Evolutionary conservation across 768 basidiomycete species (phyloP).

Genomic region (Trametes elegans): DNA sequence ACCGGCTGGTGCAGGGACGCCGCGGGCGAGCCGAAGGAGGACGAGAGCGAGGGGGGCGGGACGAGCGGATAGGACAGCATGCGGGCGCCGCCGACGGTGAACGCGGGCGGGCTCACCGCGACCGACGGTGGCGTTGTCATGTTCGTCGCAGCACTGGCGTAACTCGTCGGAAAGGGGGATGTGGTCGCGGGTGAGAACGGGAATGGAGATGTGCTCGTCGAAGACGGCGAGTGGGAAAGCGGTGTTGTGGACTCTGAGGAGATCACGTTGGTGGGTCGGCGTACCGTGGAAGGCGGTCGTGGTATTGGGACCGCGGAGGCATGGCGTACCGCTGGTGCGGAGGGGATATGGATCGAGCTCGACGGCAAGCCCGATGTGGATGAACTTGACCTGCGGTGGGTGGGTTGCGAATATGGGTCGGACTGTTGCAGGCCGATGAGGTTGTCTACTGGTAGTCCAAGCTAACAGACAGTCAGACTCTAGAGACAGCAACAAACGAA

Average conservation of each 20-base stretch:
- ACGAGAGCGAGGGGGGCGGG: slow-evolving; percentile 57
- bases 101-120: slow-evolving; percentile 38
- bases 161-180: slow-evolving; percentile 53
- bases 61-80: slow-evolving; percentile 77
- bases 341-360: slow-evolving; percentile 39
- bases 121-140: slow-evolving; percentile 72
- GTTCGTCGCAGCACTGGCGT: slow-evolving; percentile 57
- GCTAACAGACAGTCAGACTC: slow-evolving; percentile 36
- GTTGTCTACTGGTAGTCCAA: slow-evolving; percentile 76
- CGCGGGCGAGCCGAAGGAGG: slow-evolving; percentile 46
- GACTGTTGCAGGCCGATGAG: slow-evolving; percentile 66
- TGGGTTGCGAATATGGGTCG: slow-evolving; percentile 72
- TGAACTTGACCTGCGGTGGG: slow-evolving; percentile 54
- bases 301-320: slow-evolving; percentile 73
- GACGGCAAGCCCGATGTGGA: slow-evolving; percentile 42
- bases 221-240: slow-evolving; percentile 61
- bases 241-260: slow-evolving; percentile 56
- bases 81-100: slow-evolving; percentile 35
- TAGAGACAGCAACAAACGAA: not conserved
- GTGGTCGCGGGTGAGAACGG: slow-evolving; percentile 59
- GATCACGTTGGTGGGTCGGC: slow-evolving; percentile 46
- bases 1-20: slow-evolving; percentile 9
- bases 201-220: slow-evolving; percentile 66
- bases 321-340: slow-evolving; percentile 30
- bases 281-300: slow-evolving; percentile 62